Conservation (phyloP, 1,284 basidiomycete genomes). For the Tilletia walkeri region DNA sequence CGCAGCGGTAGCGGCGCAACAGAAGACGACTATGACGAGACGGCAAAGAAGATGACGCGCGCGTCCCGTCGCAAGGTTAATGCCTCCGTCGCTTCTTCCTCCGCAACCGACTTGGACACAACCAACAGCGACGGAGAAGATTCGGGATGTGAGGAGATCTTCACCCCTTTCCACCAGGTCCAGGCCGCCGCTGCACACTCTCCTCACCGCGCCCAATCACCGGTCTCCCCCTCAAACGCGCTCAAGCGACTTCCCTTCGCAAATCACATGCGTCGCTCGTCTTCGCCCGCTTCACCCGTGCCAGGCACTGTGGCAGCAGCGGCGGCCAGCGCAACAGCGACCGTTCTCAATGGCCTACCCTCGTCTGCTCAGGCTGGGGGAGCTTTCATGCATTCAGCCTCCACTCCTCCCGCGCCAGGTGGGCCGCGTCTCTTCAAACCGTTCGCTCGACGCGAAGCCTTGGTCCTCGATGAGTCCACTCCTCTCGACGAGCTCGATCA, state of each 20-base stretch:
- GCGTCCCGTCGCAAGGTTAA: neutral
- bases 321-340: neutral
- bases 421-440: slow-evolving; percentile 12
- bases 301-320: neutral
- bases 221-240: slow-evolving; percentile 1
- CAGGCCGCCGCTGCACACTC: neutral
- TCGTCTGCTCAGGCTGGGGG: neutral
- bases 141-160: neutral
- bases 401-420: neutral
- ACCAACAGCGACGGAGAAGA: slow-evolving; percentile 2
- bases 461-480: slow-evolving; percentile 14
- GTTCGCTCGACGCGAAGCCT: slow-evolving; percentile 4
- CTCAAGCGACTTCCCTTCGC: slow-evolving; percentile 13
- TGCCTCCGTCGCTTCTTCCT: no score
- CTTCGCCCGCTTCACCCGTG: neutral
- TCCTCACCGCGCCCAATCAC: neutral
- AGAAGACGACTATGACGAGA: neutral
- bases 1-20: no score
- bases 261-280: slow-evolving; percentile 5
- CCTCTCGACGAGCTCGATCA: slow-evolving; percentile 6
- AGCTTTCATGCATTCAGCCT: neutral
- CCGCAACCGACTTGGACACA: no score
- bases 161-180: slow-evolving; percentile 11
- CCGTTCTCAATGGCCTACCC: neutral
- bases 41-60: neutral